Conservation (phyloP, 164 flowering plant species). For the Dillenia turbinata region DNA sequence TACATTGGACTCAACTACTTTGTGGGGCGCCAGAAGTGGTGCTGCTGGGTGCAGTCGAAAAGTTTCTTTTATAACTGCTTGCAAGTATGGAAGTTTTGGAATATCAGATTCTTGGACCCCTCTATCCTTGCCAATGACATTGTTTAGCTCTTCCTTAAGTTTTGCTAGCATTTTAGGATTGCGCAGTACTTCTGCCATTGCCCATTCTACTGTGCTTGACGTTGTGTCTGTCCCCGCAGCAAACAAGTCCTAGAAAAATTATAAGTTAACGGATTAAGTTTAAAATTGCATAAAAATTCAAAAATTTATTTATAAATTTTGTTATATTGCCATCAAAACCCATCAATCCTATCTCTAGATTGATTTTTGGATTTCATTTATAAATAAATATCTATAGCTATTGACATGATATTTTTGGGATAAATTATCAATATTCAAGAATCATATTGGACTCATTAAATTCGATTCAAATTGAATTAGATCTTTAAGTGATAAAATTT, state of each 20-base stretch:
- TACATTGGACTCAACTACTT: constrained; percentile 7
- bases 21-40: constrained; percentile 19
- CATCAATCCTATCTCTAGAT: too few relatives aligned
- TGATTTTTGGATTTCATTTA: too few relatives aligned
- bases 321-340: not conserved
- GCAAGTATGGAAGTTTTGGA: constrained; percentile 12
- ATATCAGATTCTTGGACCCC: constrained; percentile 18
- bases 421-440: too few relatives aligned
- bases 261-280: not conserved
- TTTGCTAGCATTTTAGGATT: constrained; percentile 12
- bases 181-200: constrained; percentile 23
- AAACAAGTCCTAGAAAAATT: constrained; percentile 21
- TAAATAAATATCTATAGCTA: too few relatives aligned
- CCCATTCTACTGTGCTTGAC: constrained; percentile 27
- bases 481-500: too few relatives aligned
- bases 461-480: too few relatives aligned
- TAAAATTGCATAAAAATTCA: not conserved
- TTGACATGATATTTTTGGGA: too few relatives aligned
- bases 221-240: constrained; percentile 24
- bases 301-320: not conserved
- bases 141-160: constrained; percentile 12
- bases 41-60: constrained; percentile 14
- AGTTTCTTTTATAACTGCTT: constrained; percentile 17
- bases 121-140: constrained; percentile 11
- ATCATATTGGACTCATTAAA: too few relatives aligned